These are phyloP conservation scores for Trametes cubensis DNA, from an alignment of 768 basidiomycete genomes.

Conservation along the genomic window DNA sequence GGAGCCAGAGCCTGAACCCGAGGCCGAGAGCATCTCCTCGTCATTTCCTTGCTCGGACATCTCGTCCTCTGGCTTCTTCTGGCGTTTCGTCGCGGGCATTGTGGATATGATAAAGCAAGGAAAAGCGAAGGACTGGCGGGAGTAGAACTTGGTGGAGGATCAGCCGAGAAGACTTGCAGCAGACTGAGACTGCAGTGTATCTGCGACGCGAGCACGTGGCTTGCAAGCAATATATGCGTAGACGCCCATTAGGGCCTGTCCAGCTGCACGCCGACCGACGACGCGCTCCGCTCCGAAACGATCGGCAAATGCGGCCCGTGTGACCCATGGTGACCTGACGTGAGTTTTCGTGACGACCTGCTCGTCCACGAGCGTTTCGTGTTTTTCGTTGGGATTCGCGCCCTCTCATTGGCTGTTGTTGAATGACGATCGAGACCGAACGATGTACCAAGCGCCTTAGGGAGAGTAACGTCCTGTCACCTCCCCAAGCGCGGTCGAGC, in stretches of 20 bases:
- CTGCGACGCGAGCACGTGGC: slow-evolving; percentile 13
- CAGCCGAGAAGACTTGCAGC: background rate
- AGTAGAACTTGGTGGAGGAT: background rate
- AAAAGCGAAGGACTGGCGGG: background rate
- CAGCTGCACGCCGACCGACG: no score
- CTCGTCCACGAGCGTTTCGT: no score
- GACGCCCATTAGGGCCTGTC: slow-evolving; percentile 21
- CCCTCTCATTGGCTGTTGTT: no score
- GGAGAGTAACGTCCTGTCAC: no score
- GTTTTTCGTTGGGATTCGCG: no score
- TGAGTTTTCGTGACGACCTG: no score
- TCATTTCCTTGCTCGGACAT: slow-evolving; percentile 33
- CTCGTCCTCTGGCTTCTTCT: slow-evolving; percentile 40
- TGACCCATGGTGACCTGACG: no score
- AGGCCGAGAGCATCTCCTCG: slow-evolving; percentile 14
- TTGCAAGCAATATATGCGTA: background rate
- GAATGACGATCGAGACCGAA: no score
- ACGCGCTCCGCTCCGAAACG: no score
- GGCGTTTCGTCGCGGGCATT: slow-evolving; percentile 61
- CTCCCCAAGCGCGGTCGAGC: no score
- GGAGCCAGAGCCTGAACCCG: slow-evolving; percentile 19
- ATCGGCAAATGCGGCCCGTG: no score
- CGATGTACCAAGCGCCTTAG: no score
- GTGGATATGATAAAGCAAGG: slow-evolving; percentile 9
- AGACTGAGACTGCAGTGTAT: background rate